Base-by-base conservation (phyloP, 83 land plant species). In the Picea abies region DNA sequence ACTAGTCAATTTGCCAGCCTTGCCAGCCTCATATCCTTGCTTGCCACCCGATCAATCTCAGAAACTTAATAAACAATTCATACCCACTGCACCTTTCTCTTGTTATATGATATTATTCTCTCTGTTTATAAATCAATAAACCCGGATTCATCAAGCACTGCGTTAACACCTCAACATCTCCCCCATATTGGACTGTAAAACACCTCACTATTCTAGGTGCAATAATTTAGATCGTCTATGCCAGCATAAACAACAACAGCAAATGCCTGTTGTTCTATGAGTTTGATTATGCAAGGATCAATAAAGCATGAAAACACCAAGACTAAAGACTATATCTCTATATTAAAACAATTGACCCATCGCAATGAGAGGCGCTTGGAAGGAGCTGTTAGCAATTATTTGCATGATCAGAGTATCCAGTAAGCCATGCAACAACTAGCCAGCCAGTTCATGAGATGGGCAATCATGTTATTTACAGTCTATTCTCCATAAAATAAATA, bases 31-130 rank as follows among this genome's bases (percentile, higher is more conserved):
- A 73, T 73, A 41, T 20, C 77, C 11, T 52, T 20, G 77, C 23
- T 22, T 44, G 58, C 56, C 58, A 73, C 25, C 77, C 47, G 76
- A 44, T 32, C 52, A 56, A 56, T 56, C 60, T 0, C 60, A 39
- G 76, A 20, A 44, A 19, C 76, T 25, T 39, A 56, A 72, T 72
- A 72, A 72, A 72, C 56, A 41, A 72, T 72, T 72, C 76, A 72
- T n/a, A 41, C 76, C 76, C 76, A 72, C 76, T 20, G 76, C 56
- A 8, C 76, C 76, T 71, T 72, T 72, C n/a, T 72, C 76, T 72
- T 72, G 14, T 17, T 56, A 72, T 44, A 47, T 47, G n/a, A n/a
- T 41, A 71, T 17, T 71, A 71, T 71, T 71, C 75, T 17, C 39
- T 72, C 19, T 41, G 52, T 23, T 4, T 16, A 69, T 69, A 14